Evolutionary conservation across 2,329 filamentous ascomycete genomes (phyloP).

Genomic region (Cercospora janseana): DNA sequence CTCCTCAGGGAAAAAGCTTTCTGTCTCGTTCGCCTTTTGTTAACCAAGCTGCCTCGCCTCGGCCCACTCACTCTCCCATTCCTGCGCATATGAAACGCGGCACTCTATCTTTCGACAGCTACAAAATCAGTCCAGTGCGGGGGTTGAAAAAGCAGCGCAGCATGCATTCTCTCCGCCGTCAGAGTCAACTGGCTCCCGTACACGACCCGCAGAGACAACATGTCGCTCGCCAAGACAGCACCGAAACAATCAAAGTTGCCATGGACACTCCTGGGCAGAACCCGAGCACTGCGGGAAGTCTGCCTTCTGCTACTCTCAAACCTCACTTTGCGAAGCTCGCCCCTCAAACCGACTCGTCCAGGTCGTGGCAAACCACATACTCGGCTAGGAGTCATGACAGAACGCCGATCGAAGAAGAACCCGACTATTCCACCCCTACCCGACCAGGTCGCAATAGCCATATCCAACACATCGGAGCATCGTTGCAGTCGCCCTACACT

Average conservation of each 20-base stretch:
- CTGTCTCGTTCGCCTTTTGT: conserved; percentile 35
- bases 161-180: conserved; percentile 35
- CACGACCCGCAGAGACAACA: conserved; percentile 16
- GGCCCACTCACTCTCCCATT: conserved; percentile 30
- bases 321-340: conserved; percentile 11
- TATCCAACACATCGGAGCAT: conserved; percentile 21
- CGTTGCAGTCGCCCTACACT: conserved; percentile 24
- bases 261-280: conserved; percentile 24
- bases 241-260: conserved; percentile 46
- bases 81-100: conserved; percentile 37
- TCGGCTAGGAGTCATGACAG: conserved; percentile 17
- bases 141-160: conserved; percentile 35
- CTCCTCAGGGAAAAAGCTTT: conserved; percentile 21
- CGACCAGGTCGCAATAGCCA: conserved; percentile 24
- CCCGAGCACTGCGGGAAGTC: conserved; percentile 12
- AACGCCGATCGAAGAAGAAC: conserved; percentile 21
- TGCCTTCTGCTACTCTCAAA: conserved; percentile 11
- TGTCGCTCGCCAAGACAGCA: conserved; percentile 38
- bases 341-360: conserved; percentile 4
- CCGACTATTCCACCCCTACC: conserved; percentile 23
- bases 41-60: conserved; percentile 28
- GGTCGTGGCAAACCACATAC: conserved; percentile 21
- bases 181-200: conserved; percentile 26
- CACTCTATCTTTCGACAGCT: conserved; percentile 29
- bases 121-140: conserved; percentile 35